Evolutionary conservation across 2,329 filamentous ascomycete genomes (phyloP).

Genomic region (Tolypocladium guangdongense): DNA sequence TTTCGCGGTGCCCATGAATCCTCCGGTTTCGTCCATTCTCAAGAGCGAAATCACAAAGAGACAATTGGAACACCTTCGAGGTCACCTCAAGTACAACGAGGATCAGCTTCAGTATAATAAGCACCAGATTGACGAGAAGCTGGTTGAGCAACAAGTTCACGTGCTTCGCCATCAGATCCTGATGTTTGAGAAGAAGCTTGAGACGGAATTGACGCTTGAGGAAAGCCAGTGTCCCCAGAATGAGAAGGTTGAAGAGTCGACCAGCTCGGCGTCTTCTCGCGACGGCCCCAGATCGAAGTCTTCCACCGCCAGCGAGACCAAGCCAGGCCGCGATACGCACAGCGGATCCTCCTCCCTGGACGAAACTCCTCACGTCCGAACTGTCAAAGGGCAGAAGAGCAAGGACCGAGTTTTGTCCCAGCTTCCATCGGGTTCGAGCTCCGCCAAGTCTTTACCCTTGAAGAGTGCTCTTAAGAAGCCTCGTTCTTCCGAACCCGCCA

Average conservation of each 20-base stretch:
- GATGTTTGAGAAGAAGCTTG: constrained; percentile 36
- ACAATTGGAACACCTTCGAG: constrained; percentile 40
- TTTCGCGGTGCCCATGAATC: constrained; percentile 13
- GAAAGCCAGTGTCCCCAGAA: constrained; percentile 28
- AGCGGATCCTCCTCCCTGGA: constrained; percentile 7
- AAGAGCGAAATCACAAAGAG: constrained; percentile 50
- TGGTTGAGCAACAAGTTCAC: constrained; percentile 32
- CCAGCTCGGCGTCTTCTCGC: constrained; percentile 7
- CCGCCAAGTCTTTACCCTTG: constrained; percentile 15
- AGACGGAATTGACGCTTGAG: constrained; percentile 35
- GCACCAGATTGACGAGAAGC: constrained; percentile 49
- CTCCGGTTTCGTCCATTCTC: constrained; percentile 47
- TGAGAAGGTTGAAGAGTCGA: constrained; percentile 13
- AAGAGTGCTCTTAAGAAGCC: constrained; percentile 6
- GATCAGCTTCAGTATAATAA: constrained; percentile 51
- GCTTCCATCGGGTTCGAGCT: constrained; percentile 13
- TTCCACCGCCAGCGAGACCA: constrained; percentile 7
- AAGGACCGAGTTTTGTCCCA: constrained; percentile 8
- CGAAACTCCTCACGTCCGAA: constrained; percentile 4
- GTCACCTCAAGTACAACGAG: constrained; percentile 44
- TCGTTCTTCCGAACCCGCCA: constrained; percentile 12
- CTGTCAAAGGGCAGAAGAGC: constrained; percentile 3
- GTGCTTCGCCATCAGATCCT: constrained; percentile 33
- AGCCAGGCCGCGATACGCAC: constrained; percentile 5
- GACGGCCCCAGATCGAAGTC: constrained; percentile 5